Base-by-base conservation (phyloP, 345 rosid genomes). In the Eucalyptus tenuipes region DNA sequence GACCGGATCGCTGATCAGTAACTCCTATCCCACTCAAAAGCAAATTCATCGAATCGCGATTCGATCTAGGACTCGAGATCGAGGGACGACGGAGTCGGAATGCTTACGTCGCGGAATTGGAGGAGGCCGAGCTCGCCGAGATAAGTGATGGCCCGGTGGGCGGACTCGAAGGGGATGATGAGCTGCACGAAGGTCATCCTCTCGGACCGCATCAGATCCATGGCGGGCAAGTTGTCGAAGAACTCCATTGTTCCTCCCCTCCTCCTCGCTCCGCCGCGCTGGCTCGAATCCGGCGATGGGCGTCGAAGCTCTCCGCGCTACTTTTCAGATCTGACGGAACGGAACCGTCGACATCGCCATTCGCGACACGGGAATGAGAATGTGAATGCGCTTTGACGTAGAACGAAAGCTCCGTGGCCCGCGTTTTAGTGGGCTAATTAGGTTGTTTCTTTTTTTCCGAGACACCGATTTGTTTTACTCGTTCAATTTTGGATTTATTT, bases 201-300 rank as follows among this genome's bases (percentile, higher is more conserved):
- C 96, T 96, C 99, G 44, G 99, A 97, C 40, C 98, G 96, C 98
- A 97, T 95, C 96, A 96, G 98, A 96, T 97, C 99, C 99, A 97
- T 97, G 47, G 96, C 64, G 75, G 98, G 97, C 91, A 97, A 89
- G 88, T 93, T 92, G 33, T 95, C 98, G 31, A 96, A 81, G 92
- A 93, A 95, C 89, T 87, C 89, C 50, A 94, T 95, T 95, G 94
- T 90, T 20, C 57, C 57, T 52, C 57, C 25, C 57, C 52, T 82
- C 75, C 85, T 85, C 94, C 44, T 33, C 87, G 87, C 57, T 29
- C 84, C 47, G 45, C 84, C 47, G 61, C 61, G 61, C 61, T 52
- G 61, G 61, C 61, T 55, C 29, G 61, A 55, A 55, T 52, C 44
- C 13, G 45, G 47, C 82, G 45, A 75, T 37, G 6, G 82, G 82